phyloP scores from a whole-genome alignment of 345 rosid species.

The Brassica cretica region DNA sequence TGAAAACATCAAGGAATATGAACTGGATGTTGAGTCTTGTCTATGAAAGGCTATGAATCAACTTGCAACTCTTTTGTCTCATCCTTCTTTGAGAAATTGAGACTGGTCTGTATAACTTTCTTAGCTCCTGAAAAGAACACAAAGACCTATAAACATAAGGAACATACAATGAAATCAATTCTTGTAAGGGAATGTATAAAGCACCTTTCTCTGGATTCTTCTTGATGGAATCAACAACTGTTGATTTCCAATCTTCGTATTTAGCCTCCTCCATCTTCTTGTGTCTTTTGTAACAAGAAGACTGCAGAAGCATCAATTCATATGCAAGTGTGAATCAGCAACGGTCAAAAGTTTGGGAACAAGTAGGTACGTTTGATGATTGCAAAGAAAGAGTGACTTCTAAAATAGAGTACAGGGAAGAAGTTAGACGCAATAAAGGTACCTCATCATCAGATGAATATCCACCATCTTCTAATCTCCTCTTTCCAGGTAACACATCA shows the following conservation, averaged over 20 bases:
- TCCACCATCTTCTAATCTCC: slow-evolving; percentile 73
- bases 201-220: slow-evolving; percentile 48
- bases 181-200: not conserved
- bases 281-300: slow-evolving; percentile 63
- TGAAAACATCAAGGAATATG: not conserved
- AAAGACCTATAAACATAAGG: not conserved
- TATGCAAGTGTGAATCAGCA: not conserved
- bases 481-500: slow-evolving; percentile 65
- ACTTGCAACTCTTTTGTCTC: slow-evolving; percentile 45
- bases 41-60: slow-evolving; percentile 32
- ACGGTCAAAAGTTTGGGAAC: not conserved
- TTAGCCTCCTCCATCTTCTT: slow-evolving; percentile 58
- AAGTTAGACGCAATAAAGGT: slow-evolving; percentile 32
- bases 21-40: not conserved
- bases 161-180: slow-evolving; percentile 8
- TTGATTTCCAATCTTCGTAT: slow-evolving; percentile 81
- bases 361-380: not conserved
- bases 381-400: not conserved
- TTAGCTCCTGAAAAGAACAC: slow-evolving; percentile 46
- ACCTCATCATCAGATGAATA: slow-evolving; percentile 69
- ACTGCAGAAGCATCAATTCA: slow-evolving; percentile 43
- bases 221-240: slow-evolving; percentile 58
- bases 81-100: slow-evolving; percentile 51
- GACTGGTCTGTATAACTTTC: slow-evolving; percentile 66
- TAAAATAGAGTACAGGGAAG: not conserved